Evolutionary conservation across 164 flowering plant species (phyloP).

Genomic region (Cinnamomum chago): DNA sequence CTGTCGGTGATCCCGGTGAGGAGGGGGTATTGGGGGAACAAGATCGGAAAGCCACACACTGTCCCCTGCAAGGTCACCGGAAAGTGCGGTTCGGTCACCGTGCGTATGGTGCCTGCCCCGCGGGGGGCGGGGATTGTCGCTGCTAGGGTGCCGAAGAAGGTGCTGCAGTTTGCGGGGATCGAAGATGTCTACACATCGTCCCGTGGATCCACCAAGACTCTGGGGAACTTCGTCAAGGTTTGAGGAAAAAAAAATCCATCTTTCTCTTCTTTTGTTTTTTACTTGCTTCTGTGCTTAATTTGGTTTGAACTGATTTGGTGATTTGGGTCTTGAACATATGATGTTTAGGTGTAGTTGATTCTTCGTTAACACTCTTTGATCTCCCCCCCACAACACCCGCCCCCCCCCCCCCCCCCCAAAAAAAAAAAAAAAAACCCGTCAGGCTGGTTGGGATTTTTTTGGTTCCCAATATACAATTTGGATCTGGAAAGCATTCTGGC

Average conservation of each 20-base stretch:
- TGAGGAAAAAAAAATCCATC: not conserved
- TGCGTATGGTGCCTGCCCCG: constrained; percentile 83
- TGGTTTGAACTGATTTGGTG: no score
- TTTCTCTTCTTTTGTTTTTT: no score
- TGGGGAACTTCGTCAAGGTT: constrained; percentile 87
- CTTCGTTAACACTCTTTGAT: no score
- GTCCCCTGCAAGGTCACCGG: constrained; percentile 89
- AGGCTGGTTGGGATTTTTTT: no score
- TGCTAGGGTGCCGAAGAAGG: constrained; percentile 88
- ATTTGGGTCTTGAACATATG: no score
- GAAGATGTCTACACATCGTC: constrained; percentile 82
- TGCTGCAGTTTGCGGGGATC: constrained; percentile 83
- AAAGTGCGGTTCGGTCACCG: constrained; percentile 81
- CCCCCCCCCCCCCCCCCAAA: no score
- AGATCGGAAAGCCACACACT: constrained; percentile 82
- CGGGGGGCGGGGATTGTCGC: constrained; percentile 87
- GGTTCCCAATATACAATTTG: no score
- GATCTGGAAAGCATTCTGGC: no score
- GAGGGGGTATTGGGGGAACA: constrained; percentile 87
- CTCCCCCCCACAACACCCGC: no score
- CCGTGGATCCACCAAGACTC: constrained; percentile 79
- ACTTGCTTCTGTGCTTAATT: no score
- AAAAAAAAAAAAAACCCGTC: no score
- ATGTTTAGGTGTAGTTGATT: no score
- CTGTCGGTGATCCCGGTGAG: constrained; percentile 70